Evolutionary conservation across 2,329 filamentous ascomycete genomes (phyloP), one percentile per base, ranked within the genome.

Genomic region (Talaromyces marneffei): DNA sequence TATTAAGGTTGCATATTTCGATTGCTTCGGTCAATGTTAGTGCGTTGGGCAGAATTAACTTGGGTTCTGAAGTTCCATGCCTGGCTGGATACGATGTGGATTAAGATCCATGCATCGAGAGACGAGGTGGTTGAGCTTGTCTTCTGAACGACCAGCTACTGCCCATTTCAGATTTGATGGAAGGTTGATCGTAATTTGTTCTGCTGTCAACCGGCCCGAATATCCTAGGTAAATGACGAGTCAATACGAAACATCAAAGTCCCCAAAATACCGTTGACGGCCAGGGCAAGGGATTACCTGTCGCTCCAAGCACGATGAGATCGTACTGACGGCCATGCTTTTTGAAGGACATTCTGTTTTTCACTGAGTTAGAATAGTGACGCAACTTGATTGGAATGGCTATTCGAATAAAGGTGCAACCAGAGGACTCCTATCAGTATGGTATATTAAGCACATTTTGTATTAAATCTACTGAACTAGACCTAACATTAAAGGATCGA

Each of bases 91-190:
- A 23, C 18, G 40, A 44, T 58, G 14, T 31, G 55, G 40, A 18
- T 25, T 31, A 7, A 58, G 23, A 9, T 9, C n/a, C 25, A 48
- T 58, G 40, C 55, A 58, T 25, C 55, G 40, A 33, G 40, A 48
- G 55, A 48, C 40, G 31, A 58, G 40, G 10, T 33, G 40, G n/a
- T 42, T 12, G 29, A 58, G 55, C 27, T 58, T 58, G 18, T 58
- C 55, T 35, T 25, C 18, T 23, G 55, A 48, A 9, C 55, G 55
- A 58, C 55, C 55, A 35, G 40, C 55, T 16, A 58, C 37, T 4
- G 55, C 55, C 55, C 55, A 58, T 58, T 58, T 58, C 25, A 58
- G n/a, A 37, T 9, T 25, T 7, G 55, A 33, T 18, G 55, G 39
- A 3, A 58, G 55, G 33, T 58, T 58, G 40, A 25, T 4, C 8